Percentiles rank a stretch among this genome's conserved stretches.
Evolutionary conservation across 2,329 filamentous ascomycete species (phyloP).

Genomic region (Camptophora hylomeconis): DNA sequence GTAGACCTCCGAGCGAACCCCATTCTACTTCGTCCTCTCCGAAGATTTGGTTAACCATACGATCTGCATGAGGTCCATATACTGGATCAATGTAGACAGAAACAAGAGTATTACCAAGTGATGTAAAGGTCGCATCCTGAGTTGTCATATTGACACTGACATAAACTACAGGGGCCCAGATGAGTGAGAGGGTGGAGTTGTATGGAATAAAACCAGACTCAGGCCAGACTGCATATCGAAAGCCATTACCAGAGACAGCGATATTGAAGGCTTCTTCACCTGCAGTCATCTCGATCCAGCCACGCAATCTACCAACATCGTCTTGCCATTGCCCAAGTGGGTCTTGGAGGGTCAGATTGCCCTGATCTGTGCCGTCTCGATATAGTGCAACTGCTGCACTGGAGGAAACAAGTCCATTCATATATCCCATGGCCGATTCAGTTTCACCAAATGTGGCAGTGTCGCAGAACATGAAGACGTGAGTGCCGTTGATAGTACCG

Average conservation of each 20-base stretch:
- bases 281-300: constrained; percentile 20
- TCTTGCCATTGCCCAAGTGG: constrained; percentile 22
- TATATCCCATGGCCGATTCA: constrained; percentile 12
- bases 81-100: constrained; percentile 17
- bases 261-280: constrained; percentile 22
- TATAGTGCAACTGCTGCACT: constrained; percentile 20
- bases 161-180: constrained; percentile 22
- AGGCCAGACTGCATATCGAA: constrained; percentile 23
- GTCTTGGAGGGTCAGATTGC: constrained; percentile 19
- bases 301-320: constrained; percentile 20
- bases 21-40: constrained; percentile 18
- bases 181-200: constrained; percentile 17
- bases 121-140: constrained; percentile 18
- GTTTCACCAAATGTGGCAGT: constrained; percentile 20
- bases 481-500: constrained; percentile 21
- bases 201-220: constrained; percentile 21
- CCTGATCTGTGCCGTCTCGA: constrained; percentile 18
- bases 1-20: constrained; percentile 20
- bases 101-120: constrained; percentile 19
- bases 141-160: constrained; percentile 19
- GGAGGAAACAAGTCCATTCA: constrained; percentile 21
- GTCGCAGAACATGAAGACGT: constrained; percentile 23
- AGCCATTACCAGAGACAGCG: constrained; percentile 20
- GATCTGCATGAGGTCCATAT: constrained; percentile 18
- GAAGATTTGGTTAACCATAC: constrained; percentile 19